Base-by-base conservation (phyloP, 1,284 basidiomycete genomes). In the Fomitopsis pinicola region DNA sequence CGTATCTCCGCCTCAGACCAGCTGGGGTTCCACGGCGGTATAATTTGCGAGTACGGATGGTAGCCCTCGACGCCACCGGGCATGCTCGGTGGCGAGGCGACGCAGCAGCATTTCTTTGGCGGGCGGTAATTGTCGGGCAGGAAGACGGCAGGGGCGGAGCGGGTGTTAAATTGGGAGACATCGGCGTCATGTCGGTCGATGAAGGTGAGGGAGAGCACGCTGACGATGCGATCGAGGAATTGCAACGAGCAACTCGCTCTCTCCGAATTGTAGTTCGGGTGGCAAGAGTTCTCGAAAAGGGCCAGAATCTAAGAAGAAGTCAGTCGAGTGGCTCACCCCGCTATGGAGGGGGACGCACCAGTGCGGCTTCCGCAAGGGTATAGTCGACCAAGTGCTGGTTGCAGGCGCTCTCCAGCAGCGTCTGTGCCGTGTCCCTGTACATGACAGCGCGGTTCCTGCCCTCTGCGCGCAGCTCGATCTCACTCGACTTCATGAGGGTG, bases 401-500 rank as follows among this genome's bases (percentile, higher is more conserved):
- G 72, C 82, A 81, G 1, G 87, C 81, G 2, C 75, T 73, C 50
- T 86, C 80, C 35, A 89, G 74, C 40, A 80, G 78, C 0, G 71
- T 66, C 66, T 86, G 81, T 0, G 89, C 89, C 8, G 77, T 74
- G 55, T 83, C 77, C 7, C 83, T 80, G 42, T 88, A 73, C 68
- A 77, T 75, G 45, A 86, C 68, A 0, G 89, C 85, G 50, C 80
- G 76, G 22, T 75, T 72, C 61, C 87, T 77, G 14, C 85, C 85
- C 5, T 68, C 65, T 1, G 73, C 69, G 14, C 87, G 83, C 22
- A 78, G 73, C 66, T 86, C 88, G 57, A 85, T 71, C 64, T 86
- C 82, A 68, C 88, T 90, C 2, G 89, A 90, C 64, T 85, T 85
- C 80, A 87, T 86, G n/a, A 91, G 79, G 10, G 80, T 85, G 0